Percentiles rank a stretch among this genome's conserved stretches.
Evolutionary conservation across 768 basidiomycete species (phyloP).

Genomic region (Tephrocybe sp.): DNA sequence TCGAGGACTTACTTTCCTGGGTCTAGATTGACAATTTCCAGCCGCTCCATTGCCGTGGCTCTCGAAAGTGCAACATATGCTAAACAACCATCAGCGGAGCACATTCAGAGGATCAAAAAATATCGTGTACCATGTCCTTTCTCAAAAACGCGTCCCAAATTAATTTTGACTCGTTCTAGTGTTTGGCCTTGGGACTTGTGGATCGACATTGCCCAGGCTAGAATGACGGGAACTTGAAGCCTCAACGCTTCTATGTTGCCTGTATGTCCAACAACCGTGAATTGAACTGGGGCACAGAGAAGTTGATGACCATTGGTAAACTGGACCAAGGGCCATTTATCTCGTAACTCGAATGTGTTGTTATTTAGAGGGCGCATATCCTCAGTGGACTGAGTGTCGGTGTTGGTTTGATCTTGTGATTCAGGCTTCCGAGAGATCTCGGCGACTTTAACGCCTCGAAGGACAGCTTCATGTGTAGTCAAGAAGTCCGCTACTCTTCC

Average conservation of each 20-base stretch:
- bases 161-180: conserved; percentile 74
- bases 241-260: conserved; percentile 60
- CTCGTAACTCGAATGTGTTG: conserved; percentile 24
- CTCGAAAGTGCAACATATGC: conserved; percentile 73
- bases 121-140: conserved; percentile 62
- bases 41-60: conserved; percentile 59
- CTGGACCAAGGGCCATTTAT: conserved; percentile 58
- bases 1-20: conserved; percentile 45
- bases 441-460: conserved; percentile 35
- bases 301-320: conserved; percentile 51
- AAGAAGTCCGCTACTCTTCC: conserved; percentile 54
- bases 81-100: conserved; percentile 17
- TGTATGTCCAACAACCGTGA: conserved; percentile 53
- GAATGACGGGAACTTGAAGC: conserved; percentile 51
- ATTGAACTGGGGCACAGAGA: conserved; percentile 54
- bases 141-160: conserved; percentile 73
- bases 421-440: conserved; percentile 4
- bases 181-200: conserved; percentile 93
- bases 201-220: conserved; percentile 84
- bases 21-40: conserved; percentile 65
- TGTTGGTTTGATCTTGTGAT: background rate
- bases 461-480: conserved; percentile 47
- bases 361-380: conserved; percentile 18
- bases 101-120: background rate
- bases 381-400: background rate